A percentile compares a stretch with the other conserved stretches of the same genome.
Conservation (phyloP, 2,329 filamentous ascomycete species). For the Epichloe coenophiala region DNA sequence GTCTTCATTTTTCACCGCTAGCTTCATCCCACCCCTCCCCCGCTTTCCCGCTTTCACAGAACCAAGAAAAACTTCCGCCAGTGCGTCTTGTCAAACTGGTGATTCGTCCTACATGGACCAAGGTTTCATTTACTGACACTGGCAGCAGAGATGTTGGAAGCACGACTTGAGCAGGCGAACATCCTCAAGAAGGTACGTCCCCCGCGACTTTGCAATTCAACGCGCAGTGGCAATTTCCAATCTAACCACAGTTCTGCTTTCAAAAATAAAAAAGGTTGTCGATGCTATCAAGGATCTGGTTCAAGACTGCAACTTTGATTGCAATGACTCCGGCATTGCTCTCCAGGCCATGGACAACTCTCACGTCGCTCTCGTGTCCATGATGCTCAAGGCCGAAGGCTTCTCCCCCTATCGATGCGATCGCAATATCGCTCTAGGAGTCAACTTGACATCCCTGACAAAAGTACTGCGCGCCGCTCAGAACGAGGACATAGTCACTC, state of each 20-base stretch:
- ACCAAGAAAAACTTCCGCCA: not conserved
- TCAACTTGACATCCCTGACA: constrained; percentile 91
- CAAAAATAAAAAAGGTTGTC: constrained; percentile 55
- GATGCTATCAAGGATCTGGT: constrained; percentile 99
- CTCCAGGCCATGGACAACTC: constrained; percentile 99
- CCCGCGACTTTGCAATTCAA: too few species aligned
- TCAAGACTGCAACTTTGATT: constrained; percentile 99
- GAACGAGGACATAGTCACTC: constrained; percentile 84
- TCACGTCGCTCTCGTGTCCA: constrained; percentile 95
- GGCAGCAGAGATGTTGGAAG: constrained; percentile 69
- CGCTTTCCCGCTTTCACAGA: not conserved
- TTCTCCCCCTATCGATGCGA: constrained; percentile 96
- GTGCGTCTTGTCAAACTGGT: not conserved
- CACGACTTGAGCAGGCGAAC: constrained; percentile 85
- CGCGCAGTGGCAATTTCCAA: not conserved
- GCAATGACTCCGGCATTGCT: constrained; percentile 97
- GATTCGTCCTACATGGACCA: not conserved
- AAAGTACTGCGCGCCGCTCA: constrained; percentile 93
- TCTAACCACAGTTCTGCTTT: not conserved
- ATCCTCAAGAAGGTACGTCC: constrained; percentile 81
- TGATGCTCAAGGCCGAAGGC: constrained; percentile 92
- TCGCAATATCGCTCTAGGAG: constrained; percentile 94
- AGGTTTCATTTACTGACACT: not conserved
- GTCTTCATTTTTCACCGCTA: not conserved
- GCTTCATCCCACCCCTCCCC: not conserved